Conservation (phyloP, 495 filamentous ascomycete species). For the Annulohypoxylon bovei region DNA sequence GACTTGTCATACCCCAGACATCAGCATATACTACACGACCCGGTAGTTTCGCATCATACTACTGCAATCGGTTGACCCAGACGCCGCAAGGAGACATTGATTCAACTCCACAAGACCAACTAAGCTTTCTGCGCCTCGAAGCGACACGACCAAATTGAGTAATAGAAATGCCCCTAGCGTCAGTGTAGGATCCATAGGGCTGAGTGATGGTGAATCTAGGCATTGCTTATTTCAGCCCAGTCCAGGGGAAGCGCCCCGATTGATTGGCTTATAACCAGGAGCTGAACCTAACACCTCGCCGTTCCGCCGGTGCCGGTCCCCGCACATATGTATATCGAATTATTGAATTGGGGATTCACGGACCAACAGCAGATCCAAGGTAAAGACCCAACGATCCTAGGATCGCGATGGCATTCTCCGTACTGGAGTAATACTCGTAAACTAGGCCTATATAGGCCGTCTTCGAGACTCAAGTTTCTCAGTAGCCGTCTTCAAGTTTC, state of each 20-base stretch:
- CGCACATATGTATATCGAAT: background rate
- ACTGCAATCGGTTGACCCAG: background rate
- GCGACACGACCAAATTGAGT: background rate
- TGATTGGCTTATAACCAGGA: conserved; percentile 5
- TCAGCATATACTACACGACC: conserved; percentile 25
- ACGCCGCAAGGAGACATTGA: background rate
- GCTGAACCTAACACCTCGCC: conserved; percentile 20
- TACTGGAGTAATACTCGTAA: background rate
- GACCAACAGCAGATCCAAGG: background rate
- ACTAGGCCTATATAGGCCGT: background rate
- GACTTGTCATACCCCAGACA: conserved; percentile 22
- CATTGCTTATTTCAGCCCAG: conserved; percentile 5
- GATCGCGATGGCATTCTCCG: background rate
- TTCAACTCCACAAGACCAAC: background rate
- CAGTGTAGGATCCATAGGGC: conserved; percentile 9
- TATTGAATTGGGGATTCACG: background rate
- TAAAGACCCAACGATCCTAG: background rate
- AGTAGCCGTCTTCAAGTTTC: background rate
- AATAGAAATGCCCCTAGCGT: background rate
- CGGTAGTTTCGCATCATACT: conserved; percentile 8
- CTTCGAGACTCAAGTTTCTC: too few relatives aligned
- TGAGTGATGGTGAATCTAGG: conserved; percentile 4
- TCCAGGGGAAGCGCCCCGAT: background rate
- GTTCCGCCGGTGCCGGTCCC: background rate
- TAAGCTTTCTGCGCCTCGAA: background rate